Percentiles rank a stretch among this genome's conserved stretches.
Evolutionary conservation across 768 basidiomycete species (phyloP).

Genomic region (Agaricus blazei): DNA sequence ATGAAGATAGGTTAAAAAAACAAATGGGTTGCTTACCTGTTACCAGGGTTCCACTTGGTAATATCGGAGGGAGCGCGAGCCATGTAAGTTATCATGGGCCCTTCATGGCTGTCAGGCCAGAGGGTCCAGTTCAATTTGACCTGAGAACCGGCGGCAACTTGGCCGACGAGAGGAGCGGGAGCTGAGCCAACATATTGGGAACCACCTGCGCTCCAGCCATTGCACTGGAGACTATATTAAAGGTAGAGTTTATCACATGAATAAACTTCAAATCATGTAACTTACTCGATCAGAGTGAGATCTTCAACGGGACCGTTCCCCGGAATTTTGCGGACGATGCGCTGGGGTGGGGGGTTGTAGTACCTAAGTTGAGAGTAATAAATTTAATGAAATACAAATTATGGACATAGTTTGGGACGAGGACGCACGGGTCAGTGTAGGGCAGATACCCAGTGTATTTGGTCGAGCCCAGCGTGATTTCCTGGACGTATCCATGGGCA

Average conservation of each 20-base stretch:
- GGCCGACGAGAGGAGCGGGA: conserved; percentile 33
- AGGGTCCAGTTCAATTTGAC: conserved; percentile 36
- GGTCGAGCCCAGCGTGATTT: conserved; percentile 26
- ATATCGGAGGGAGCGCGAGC: conserved; percentile 37
- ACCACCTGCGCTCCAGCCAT: conserved; percentile 20
- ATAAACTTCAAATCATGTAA: not conserved
- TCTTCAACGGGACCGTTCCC: conserved; percentile 36
- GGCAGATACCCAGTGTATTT: conserved; percentile 32
- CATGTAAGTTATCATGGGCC: conserved; percentile 40
- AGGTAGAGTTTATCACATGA: not conserved
- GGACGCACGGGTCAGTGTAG: conserved; percentile 28
- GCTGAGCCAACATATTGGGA: conserved; percentile 18
- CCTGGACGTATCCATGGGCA: conserved; percentile 34
- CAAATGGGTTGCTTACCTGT: conserved; percentile 18
- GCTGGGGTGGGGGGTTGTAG: conserved; percentile 25
- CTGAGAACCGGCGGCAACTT: conserved; percentile 31
- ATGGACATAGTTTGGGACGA: not conserved
- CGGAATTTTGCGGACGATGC: conserved; percentile 33
- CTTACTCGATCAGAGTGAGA: conserved; percentile 29
- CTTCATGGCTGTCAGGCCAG: conserved; percentile 31
- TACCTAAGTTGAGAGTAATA: conserved; percentile 14
- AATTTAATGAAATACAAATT: not conserved
- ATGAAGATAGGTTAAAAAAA: not conserved
- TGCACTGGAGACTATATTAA: conserved; percentile 23
- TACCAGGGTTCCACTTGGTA: conserved; percentile 34